These are phyloP conservation scores for Epichloe gansuensis DNA, from an alignment of 2,329 filamentous ascomycete genomes.

Conservation along the genomic window DNA sequence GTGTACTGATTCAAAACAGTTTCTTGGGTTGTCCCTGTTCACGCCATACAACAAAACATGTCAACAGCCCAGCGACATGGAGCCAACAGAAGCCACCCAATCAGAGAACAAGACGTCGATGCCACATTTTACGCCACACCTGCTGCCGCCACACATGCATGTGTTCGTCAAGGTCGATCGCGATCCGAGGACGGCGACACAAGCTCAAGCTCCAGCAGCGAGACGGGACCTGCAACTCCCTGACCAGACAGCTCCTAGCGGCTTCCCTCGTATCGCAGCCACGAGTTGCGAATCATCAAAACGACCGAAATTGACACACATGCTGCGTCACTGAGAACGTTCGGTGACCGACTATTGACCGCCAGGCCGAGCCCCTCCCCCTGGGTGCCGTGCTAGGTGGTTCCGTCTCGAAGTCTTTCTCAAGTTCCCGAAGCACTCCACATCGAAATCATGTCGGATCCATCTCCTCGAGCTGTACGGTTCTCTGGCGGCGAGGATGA, in stretches of 20 bases:
- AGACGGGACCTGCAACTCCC: background rate
- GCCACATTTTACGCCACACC: background rate
- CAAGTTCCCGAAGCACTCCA: background rate
- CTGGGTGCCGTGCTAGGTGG: conserved; percentile 2
- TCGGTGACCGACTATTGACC: conserved; percentile 4
- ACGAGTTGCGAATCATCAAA: background rate
- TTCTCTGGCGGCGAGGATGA: conserved; percentile 39
- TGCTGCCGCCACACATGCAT: background rate
- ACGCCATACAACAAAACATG: too few species aligned
- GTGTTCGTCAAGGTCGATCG: background rate
- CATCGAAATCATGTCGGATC: conserved; percentile 26
- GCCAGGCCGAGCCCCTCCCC: conserved; percentile 5
- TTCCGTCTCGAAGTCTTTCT: background rate
- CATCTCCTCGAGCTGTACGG: conserved; percentile 42
- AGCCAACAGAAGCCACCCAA: background rate
- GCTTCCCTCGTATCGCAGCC: too few species aligned
- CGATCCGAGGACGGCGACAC: background rate
- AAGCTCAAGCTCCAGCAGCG: background rate
- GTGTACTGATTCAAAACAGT: too few species aligned
- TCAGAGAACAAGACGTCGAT: background rate
- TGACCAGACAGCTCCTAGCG: too few species aligned
- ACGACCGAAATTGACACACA: background rate
- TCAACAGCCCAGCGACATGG: background rate
- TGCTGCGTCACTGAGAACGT: background rate
- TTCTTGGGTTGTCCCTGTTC: background rate